Base-by-base conservation (phyloP, 2,329 filamentous ascomycete species). In the Sporothrix protearum region DNA sequence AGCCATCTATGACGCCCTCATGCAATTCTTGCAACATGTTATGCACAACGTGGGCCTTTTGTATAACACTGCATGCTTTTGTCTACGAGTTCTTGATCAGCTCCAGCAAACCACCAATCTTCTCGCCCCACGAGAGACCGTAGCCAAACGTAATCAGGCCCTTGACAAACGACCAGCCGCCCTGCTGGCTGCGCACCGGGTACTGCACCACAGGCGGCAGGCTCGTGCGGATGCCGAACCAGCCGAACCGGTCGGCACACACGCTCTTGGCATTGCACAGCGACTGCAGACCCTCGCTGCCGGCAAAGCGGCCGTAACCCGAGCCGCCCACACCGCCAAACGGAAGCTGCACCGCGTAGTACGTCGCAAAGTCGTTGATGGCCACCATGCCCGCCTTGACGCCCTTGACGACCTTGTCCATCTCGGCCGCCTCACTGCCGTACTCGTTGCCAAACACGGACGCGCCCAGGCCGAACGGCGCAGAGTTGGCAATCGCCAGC, bases 351-450 rank as follows among this genome's bases (percentile, higher is more conserved):
- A 97, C 94, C 69, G 95, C 93, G 79, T 99, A 99, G 80, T 90
- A 97, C 36, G 89, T 91, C 25, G 91, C 96, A 78, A 99, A 99
- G 82, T 99, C 96, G 79, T 99, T 99, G 76, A 99, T 88, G 30
- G 93, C 89, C 0, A 98, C 92, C 92, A 97, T 97, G 59, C 96
- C 96, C 0, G 92, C 89, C 74, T 91, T 88, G 68, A 97, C 85
- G 30, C 88, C 87, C 25, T 81, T 81, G 1, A 95, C 88, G 36
- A 96, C 88, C 19, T 83, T 83, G 19, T 86, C 81, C 0, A 97
- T 83, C 67, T 88, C 85, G 1, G 9, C 49, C 9, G 53, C 66
- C 16, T 84, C 83, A 71, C 87, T 85, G 36, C 82, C 80, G 68
- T 33, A 19, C 73, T 90, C 87, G 68, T 86, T 84, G 45, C 94